These are phyloP conservation scores for Platismatia glauca DNA, from an alignment of 495 filamentous ascomycete genomes.

Conservation along the genomic window DNA sequence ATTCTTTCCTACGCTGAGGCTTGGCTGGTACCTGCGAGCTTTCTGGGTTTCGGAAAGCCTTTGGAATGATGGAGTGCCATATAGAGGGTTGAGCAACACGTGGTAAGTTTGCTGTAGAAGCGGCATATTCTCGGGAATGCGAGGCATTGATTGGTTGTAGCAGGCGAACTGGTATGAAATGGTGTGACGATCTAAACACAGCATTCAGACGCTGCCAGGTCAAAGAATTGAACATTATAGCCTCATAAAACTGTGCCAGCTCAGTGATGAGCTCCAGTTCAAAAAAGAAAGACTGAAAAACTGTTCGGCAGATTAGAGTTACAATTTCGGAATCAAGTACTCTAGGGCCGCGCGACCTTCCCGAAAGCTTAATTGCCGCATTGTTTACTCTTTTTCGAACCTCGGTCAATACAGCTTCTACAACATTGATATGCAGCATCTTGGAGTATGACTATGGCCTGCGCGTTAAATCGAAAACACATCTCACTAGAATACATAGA, in stretches of 20 bases:
- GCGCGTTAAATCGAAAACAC: not conserved
- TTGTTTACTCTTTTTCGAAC: slow-evolving; percentile 11
- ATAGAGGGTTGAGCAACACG: slow-evolving; percentile 55
- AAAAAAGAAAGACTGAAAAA: no score
- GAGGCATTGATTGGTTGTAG: not conserved
- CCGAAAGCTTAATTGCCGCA: slow-evolving; percentile 9
- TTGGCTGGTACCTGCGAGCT: slow-evolving; percentile 19
- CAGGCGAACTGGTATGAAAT: not conserved
- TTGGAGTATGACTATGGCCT: slow-evolving; percentile 7
- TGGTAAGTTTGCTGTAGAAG: slow-evolving; percentile 36
- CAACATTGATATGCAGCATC: not conserved
- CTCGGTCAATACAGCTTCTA: slow-evolving; percentile 2
- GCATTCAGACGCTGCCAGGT: not conserved
- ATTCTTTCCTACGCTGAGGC: slow-evolving; percentile 55
- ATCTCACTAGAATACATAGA: not conserved
- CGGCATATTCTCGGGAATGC: slow-evolving; percentile 18
- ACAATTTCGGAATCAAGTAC: no score
- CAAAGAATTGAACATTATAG: not conserved
- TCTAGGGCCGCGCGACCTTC: slow-evolving; percentile 7
- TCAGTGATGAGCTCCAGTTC: not conserved
- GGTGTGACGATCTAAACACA: not conserved
- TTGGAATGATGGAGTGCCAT: slow-evolving; percentile 61
- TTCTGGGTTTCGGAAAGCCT: slow-evolving; percentile 31
- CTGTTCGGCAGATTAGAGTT: no score
- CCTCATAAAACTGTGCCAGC: not conserved